These are phyloP conservation scores for Arctostaphylos glauca DNA, from an alignment of 148 eudicot genomes.

Conservation along the genomic window DNA sequence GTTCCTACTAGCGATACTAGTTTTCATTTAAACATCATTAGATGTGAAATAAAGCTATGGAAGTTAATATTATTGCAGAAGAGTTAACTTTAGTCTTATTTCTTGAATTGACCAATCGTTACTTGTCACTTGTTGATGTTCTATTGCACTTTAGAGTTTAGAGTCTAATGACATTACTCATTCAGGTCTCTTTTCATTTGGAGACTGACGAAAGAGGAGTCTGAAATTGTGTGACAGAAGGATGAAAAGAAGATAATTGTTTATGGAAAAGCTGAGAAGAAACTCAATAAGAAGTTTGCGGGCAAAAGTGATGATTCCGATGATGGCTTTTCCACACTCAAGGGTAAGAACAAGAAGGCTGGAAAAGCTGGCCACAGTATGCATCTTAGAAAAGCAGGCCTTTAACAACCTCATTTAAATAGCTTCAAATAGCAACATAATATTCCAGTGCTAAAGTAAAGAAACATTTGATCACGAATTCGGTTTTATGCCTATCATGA, in stretches of 20 bases:
- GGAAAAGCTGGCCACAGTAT: constrained; percentile 16
- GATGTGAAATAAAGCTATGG: not conserved
- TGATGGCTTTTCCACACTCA: constrained; percentile 33
- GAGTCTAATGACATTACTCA: not conserved
- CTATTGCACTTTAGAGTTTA: not conserved
- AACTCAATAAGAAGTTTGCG: constrained; percentile 38
- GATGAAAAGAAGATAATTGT: constrained; percentile 59
- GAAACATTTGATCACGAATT: no score
- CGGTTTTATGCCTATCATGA: no score
- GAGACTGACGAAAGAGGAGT: constrained; percentile 71
- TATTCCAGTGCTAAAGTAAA: no score
- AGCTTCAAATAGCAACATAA: no score
- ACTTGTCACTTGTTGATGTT: not conserved
- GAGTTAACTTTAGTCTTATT: not conserved
- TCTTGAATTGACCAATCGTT: not conserved
- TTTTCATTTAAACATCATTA: not conserved
- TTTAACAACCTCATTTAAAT: no score
- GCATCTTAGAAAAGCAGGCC: no score
- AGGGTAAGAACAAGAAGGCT: constrained; percentile 49
- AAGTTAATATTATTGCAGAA: not conserved
- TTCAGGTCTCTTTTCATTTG: constrained; percentile 84
- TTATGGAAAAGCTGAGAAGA: constrained; percentile 53
- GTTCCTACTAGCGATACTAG: not conserved
- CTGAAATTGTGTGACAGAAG: constrained; percentile 39
- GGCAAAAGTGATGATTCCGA: constrained; percentile 77